A percentile compares a stretch with the other conserved stretches of the same genome.
These are phyloP conservation scores for Hanseniaspora gamundiae DNA, from an alignment of 1,139 yeast species.

Conservation along the genomic window DNA sequence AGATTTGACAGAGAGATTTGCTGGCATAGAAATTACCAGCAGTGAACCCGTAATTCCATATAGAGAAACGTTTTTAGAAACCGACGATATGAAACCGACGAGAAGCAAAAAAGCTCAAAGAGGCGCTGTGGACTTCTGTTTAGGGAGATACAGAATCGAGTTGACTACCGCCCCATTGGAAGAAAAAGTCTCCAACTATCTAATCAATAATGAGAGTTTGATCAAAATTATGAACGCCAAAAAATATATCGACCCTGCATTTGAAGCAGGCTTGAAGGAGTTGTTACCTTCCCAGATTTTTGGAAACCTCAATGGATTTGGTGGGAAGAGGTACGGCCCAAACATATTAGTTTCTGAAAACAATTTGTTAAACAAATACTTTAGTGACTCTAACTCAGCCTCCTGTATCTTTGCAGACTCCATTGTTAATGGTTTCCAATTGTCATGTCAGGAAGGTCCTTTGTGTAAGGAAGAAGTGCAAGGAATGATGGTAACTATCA, in stretches of 20 bases:
- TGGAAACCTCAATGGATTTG: conserved; percentile 51
- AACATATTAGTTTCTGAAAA: conserved; percentile 52
- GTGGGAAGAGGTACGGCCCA: conserved; percentile 68
- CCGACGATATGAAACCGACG: conserved; percentile 35
- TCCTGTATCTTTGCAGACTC: conserved; percentile 49
- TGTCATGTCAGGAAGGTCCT: conserved; percentile 79
- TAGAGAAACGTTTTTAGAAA: conserved; percentile 63
- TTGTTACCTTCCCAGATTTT: conserved; percentile 14
- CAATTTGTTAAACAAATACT: conserved; percentile 27
- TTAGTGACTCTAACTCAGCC: conserved; percentile 16
- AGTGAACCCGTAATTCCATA: conserved; percentile 95
- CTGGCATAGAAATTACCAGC: conserved; percentile 74
- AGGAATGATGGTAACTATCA: conserved; percentile 53
- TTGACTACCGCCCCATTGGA: conserved; percentile 50
- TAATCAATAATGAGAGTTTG: conserved; percentile 35
- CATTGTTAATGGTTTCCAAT: conserved; percentile 71
- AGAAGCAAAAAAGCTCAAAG: conserved; percentile 30
- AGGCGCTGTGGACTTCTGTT: conserved; percentile 30
- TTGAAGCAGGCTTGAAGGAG: conserved; percentile 10
- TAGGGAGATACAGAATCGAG: conserved; percentile 38
- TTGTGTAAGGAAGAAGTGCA: conserved; percentile 79
- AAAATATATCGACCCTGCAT: conserved; percentile 12
- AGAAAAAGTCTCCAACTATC: conserved; percentile 34
- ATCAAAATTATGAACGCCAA: conserved; percentile 24
- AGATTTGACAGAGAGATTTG: conserved; percentile 82